Evolutionary conservation across 2,329 filamentous ascomycete genomes (phyloP).

Genomic region (Paraconiothyrium brasiliense): DNA sequence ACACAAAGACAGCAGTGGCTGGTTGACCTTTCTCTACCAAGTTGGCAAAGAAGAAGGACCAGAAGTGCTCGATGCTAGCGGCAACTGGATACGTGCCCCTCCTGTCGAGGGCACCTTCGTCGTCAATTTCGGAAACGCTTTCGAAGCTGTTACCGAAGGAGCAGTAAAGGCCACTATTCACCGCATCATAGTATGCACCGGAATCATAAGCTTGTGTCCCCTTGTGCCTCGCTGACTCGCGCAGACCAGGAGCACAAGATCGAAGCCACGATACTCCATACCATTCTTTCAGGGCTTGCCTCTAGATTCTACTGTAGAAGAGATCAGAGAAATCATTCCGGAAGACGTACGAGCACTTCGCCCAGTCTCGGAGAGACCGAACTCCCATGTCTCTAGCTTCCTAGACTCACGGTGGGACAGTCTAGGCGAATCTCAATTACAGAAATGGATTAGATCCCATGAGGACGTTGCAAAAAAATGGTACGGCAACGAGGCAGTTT

Average conservation of each 20-base stretch:
- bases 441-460: slow-evolving; percentile 47
- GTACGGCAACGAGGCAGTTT: slow-evolving; percentile 40
- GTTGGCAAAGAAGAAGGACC: slow-evolving; percentile 63
- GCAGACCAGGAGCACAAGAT: slow-evolving; percentile 23
- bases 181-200: slow-evolving; percentile 31
- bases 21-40: slow-evolving; percentile 72
- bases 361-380: slow-evolving; percentile 5
- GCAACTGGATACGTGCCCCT: slow-evolving; percentile 62
- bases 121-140: slow-evolving; percentile 67
- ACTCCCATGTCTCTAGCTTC: slow-evolving; percentile 22
- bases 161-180: slow-evolving; percentile 64
- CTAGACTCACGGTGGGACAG: slow-evolving; percentile 31
- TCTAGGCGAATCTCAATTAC: slow-evolving; percentile 52
- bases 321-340: slow-evolving; percentile 26
- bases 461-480: slow-evolving; percentile 49
- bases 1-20: slow-evolving; percentile 71
- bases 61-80: slow-evolving; percentile 60
- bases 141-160: slow-evolving; percentile 66
- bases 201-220: slow-evolving; percentile 52
- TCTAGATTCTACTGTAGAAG: slow-evolving; percentile 34
- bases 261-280: slow-evolving; percentile 44
- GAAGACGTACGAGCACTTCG: slow-evolving; percentile 24
- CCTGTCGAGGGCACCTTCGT: slow-evolving; percentile 62
- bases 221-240: slow-evolving; percentile 51
- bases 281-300: slow-evolving; percentile 50